Evolutionary conservation across 257 asterid genomes (phyloP).

Genomic region (Oldenlandia corymbosa): DNA sequence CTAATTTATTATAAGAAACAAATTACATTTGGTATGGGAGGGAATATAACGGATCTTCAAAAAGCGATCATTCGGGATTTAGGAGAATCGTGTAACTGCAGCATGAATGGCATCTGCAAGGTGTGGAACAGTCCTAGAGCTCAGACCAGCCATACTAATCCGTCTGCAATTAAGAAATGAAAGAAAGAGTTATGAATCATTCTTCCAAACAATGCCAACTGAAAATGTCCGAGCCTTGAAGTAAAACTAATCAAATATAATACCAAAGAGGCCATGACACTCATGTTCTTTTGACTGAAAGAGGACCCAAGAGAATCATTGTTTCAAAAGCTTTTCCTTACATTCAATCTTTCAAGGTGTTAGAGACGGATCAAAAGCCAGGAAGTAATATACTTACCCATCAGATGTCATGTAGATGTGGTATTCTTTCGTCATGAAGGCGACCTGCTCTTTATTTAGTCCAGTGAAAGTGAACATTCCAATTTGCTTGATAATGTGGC

Average conservation of each 20-base stretch:
- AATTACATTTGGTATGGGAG: not conserved
- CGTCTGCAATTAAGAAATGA: slow-evolving; percentile 44
- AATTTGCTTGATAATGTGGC: slow-evolving; percentile 94
- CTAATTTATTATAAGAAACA: not conserved
- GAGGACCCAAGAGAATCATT: no score
- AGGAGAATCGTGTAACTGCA: slow-evolving; percentile 53
- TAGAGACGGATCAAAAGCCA: not conserved
- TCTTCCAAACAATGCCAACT: no score
- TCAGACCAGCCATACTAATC: slow-evolving; percentile 96
- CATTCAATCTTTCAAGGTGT: not conserved
- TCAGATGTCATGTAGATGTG: slow-evolving; percentile 97
- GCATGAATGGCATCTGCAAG: slow-evolving; percentile 96
- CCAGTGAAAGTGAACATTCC: slow-evolving; percentile 99
- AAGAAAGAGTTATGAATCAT: not conserved
- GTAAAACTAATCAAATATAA: no score
- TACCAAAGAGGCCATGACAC: no score
- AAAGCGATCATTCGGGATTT: slow-evolving; percentile 4
- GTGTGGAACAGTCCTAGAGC: slow-evolving; percentile 86
- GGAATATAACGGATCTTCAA: not conserved
- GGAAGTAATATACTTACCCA: slow-evolving; percentile 46
- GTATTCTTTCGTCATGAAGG: slow-evolving; percentile 81
- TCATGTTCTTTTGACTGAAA: no score
- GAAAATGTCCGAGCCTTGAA: no score
- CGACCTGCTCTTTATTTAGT: slow-evolving; percentile 68
- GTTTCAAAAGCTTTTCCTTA: no score